Conservation (phyloP, 169 alveolate species). For the Cryptosporidium felis region DNA sequence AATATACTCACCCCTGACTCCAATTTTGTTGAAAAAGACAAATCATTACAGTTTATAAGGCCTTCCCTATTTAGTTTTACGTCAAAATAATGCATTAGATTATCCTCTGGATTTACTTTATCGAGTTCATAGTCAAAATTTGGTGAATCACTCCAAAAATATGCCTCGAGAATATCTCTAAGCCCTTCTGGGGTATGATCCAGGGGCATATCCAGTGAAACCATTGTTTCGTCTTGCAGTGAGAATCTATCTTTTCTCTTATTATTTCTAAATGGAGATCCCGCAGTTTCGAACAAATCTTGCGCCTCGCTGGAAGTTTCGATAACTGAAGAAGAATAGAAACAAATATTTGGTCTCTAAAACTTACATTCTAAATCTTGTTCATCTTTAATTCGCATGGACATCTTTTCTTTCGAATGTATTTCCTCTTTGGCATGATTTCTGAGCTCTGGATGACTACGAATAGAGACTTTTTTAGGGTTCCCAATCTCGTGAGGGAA, state of each 20-base stretch:
- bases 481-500: background rate
- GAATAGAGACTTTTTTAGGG: slow-evolving; percentile 22
- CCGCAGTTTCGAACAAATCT: slow-evolving; percentile 31
- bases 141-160: slow-evolving; percentile 58
- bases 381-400: background rate
- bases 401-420: slow-evolving; percentile 3
- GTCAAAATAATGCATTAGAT: slow-evolving; percentile 12
- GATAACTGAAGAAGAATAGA: slow-evolving; percentile 9
- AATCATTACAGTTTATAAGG: background rate
- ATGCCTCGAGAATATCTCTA: slow-evolving; percentile 52
- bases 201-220: slow-evolving; percentile 46
- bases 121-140: slow-evolving; percentile 20
- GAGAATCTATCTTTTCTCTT: slow-evolving; percentile 1
- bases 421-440: slow-evolving; percentile 2
- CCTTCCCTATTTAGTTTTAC: background rate
- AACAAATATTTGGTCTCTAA: background rate
- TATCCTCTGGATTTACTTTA: slow-evolving; percentile 18
- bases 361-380: slow-evolving; percentile 67
- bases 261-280: slow-evolving; percentile 41
- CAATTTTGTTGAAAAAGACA: background rate
- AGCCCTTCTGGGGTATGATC: slow-evolving; percentile 57
- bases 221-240: slow-evolving; percentile 41
- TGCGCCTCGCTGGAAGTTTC: slow-evolving; percentile 56
- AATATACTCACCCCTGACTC: slow-evolving; percentile 23
- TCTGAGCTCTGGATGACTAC: slow-evolving; percentile 33